Evolutionary conservation across 2,329 filamentous ascomycete species (phyloP), one percentile per base, ranked within the genome.

Genomic region (Hymenoscyphus fraxineus): DNA sequence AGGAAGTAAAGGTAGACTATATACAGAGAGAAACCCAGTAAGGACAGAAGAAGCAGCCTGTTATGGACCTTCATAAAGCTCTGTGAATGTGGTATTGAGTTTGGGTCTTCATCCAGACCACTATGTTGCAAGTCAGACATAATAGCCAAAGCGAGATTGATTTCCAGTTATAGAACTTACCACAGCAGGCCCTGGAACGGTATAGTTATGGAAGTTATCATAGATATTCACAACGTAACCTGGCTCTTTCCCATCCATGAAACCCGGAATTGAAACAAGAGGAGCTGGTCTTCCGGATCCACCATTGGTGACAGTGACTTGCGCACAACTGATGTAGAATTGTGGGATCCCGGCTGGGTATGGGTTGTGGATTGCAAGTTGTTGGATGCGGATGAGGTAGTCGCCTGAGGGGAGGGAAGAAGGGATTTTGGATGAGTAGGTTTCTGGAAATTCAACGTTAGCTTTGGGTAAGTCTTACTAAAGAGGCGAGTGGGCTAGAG

Each of bases 271-370:
- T 3, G 68, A 64, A 19, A 74, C 73, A 0, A 73, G 51, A 3
- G 71, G 72, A 1, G 70, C 64, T 2, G 72, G 73, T 5, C 64
- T 69, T 6, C 73, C 73, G 1, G 62, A 64, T 22, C 72, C 72
- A 1, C 73, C 72, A 13, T 63, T 64, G 6, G 71, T 73, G 19
- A 75, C 69, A 13, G 67, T 72, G 2, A 75, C 58, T 58, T 74
- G 73, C 0, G 73, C 73, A 47, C 73, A 75, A 15, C 65, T 65
- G 54, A 74, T 70, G 54, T 75, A 75, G 66, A 74, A 75, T 61
- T 73, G 72, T 0, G 72, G 70, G 15, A 66, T 70, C 10, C 71
- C 71, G 15, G 66, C 71, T 2, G 72, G 71, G 12, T 66, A 73
- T 2, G 71, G 72, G 64, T 73, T 74, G 62, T 74, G 73, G 63